Evolutionary conservation across 106 monocot genomes (phyloP), one percentile per base, ranked within the genome.

Genomic region (Dendrobium huoshanense): DNA sequence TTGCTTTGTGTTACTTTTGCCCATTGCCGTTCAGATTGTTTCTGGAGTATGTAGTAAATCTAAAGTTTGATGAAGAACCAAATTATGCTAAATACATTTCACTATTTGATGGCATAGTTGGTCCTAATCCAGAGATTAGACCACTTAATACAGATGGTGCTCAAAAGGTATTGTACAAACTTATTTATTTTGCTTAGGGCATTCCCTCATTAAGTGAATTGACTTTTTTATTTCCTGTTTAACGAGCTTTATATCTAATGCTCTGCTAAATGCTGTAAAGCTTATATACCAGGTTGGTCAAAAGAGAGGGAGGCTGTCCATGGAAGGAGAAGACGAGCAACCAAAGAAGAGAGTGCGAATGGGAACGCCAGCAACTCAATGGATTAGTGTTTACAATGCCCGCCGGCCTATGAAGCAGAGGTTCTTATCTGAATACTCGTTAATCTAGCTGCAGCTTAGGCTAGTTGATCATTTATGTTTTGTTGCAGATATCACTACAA

Each of bases 31-130:
- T 96, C 75, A 91, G 70, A 82, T 85, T 91, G 67, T 96, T 96
- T 78, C 72, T 92, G 29, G 93, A 96, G 75, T 87, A 86, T 87
- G 96, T 96, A 4, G 88, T 90, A 49, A 96, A 96, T 79, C 58
- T 96, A 68, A 96, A 93, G 82, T 96, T 96, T 79, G 96, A 93
- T 77, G 96, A 96, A 65, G 96, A 96, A 77, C 96, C 96, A 19
- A 92, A 96, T 82, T 96, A 96, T 86, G 91, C 91, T 24, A 93
- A 89, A 58, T 90, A 83, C 56, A 92, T 96, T 20, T 93, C 96
- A 10, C 84, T 93, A 43, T 96, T 96, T 85, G 96, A 96, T 85
- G 83, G 88, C 67, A 77, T 96, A 75, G 86, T 96, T 43, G 90
- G 90, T 15, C 91, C 93, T 79, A 88, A 90, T 87, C 90, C 96